Conservation (phyloP, 2,329 filamentous ascomycete genomes). For the Amylocarpus encephaloides region DNA sequence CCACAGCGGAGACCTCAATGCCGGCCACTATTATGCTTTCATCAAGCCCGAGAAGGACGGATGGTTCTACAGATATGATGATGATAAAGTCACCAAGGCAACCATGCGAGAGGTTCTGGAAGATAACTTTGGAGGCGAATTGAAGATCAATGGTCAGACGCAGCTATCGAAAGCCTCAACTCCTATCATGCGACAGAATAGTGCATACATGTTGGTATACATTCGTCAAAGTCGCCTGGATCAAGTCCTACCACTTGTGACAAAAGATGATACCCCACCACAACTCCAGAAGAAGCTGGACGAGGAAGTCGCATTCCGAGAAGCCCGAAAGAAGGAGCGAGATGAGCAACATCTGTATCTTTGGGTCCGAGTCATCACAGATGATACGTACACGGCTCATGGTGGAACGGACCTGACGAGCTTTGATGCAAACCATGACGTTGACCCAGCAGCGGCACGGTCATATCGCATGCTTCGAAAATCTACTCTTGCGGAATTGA, state of each 20-base stretch:
- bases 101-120: slow-evolving; percentile 88
- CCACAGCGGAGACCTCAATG: slow-evolving; percentile 93
- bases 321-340: slow-evolving; percentile 76
- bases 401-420: slow-evolving; percentile 77
- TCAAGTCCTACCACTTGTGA: slow-evolving; percentile 69
- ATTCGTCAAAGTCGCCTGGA: slow-evolving; percentile 84
- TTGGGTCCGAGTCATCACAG: slow-evolving; percentile 72
- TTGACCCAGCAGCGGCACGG: slow-evolving; percentile 62
- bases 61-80: slow-evolving; percentile 94
- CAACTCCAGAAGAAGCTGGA: slow-evolving; percentile 77
- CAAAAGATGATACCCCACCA: slow-evolving; percentile 69
- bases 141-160: slow-evolving; percentile 41
- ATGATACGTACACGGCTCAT: slow-evolving; percentile 73
- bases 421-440: slow-evolving; percentile 50
- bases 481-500: slow-evolving; percentile 72
- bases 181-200: slow-evolving; percentile 61
- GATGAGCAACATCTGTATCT: slow-evolving; percentile 95
- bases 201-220: slow-evolving; percentile 98
- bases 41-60: slow-evolving; percentile 90
- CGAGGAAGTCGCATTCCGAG: slow-evolving; percentile 71
- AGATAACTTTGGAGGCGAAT: slow-evolving; percentile 94
- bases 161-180: slow-evolving; percentile 47
- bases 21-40: slow-evolving; percentile 97
- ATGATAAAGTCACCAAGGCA: slow-evolving; percentile 92
- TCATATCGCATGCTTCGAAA: slow-evolving; percentile 67